Evolutionary conservation across 2,329 filamentous ascomycete species (phyloP), one percentile per base, ranked within the genome.

Genomic region (Nemania abortiva): DNA sequence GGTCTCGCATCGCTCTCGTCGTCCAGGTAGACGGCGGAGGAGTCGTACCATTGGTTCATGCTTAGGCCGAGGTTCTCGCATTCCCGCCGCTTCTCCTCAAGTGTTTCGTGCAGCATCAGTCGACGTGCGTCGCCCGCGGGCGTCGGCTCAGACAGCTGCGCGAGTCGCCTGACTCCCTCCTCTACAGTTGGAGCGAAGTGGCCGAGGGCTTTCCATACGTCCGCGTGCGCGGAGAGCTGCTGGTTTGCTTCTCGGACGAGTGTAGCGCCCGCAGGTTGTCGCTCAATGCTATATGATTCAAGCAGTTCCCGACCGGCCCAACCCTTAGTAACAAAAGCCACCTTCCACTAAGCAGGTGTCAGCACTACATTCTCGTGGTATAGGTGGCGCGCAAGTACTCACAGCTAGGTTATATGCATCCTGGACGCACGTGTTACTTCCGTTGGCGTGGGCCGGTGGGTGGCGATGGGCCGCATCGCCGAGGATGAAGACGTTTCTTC

Each of bases 391-490:
- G 45, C 5, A 3, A 24, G 34, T 4, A 68, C 70, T 68, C 20
- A 72, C 70, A 7, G 85, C 86, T 1, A 88, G 79, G 71, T 88
- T 88, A 75, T 82, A 86, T 0, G 86, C 84, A 72, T 88, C 86
- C 73, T 87, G 85, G 29, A 88, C 84, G 70, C 87, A 89, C 0
- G 87, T 89, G 73, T 89, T 89, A 31, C 83, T 85, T 1, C 87
- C 87, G 0, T 89, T 81, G 0, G 86, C 88, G 73, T 88, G 87
- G 20, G 85, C 79, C 0, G 88, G 87, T 0, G 88, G 87, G 73
- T 89, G 87, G 1, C 87, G 82, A 73, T 90, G 87, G 1, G 85
- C 85, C 0, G 87, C 85, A 69, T 90, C 88, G 10, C 88, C 87
- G 6, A 89, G 79, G 68, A 86, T 88, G 76, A 87, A 84, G 18